phyloP scores from a whole-genome alignment of 2,329 filamentous ascomycete species.

The Nemania sp. region DNA sequence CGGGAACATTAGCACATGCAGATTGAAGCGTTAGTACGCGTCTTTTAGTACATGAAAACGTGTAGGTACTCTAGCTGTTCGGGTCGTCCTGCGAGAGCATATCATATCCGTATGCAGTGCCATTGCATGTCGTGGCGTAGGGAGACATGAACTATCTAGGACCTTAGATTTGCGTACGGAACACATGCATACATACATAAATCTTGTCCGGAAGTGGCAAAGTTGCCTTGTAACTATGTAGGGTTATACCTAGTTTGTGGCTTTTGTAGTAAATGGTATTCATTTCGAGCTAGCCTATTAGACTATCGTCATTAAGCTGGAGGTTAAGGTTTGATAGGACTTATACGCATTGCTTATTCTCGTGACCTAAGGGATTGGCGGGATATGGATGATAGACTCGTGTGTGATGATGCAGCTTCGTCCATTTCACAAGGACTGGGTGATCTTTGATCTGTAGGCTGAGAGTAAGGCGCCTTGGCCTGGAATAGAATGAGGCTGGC shows the following conservation, averaged over 20 bases:
- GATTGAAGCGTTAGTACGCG: neutral
- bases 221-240: neutral
- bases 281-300: neutral
- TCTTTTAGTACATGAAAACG: neutral
- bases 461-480: neutral
- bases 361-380: neutral
- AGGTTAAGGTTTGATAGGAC: neutral
- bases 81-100: neutral
- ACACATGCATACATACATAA: too few species aligned
- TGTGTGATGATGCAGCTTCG: neutral
- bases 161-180: neutral
- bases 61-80: neutral
- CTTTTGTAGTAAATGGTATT: too few species aligned
- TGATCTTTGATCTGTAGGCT: neutral
- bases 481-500: neutral
- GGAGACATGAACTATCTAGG: neutral
- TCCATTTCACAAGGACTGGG: neutral
- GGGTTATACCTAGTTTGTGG: too few species aligned
- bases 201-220: neutral
- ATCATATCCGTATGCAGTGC: neutral
- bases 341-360: neutral
- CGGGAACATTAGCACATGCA: neutral
- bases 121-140: neutral
- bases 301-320: slow-evolving; percentile 7
- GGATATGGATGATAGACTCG: neutral